Evolutionary conservation across 306 rosid genomes (phyloP).

Genomic region (Inga leiocalycina): DNA sequence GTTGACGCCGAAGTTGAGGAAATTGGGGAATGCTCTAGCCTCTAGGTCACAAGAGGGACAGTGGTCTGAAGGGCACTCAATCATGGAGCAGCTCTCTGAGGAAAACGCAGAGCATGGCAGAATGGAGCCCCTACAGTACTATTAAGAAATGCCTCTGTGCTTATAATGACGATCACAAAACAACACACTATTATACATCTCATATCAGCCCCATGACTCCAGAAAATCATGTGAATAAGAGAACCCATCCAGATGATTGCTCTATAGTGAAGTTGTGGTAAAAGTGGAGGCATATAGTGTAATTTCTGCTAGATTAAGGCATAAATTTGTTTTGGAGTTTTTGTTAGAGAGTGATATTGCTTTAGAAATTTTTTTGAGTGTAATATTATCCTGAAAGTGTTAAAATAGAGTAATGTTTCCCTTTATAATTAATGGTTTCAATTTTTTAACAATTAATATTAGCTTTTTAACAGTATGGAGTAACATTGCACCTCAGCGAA

Average conservation of each 20-base stretch:
- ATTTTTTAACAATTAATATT: no score
- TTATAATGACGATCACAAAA: not conserved
- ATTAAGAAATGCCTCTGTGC: not conserved
- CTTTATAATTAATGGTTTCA: accelerated
- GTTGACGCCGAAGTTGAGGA: not conserved
- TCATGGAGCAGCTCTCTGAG: not conserved
- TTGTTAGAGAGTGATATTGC: no score
- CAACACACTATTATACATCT: not conserved
- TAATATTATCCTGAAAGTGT: no score
- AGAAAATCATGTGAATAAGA: no score
- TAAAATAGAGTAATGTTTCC: no score
- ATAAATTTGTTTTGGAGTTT: no score
- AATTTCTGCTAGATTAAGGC: accelerated
- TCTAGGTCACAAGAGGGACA: not conserved
- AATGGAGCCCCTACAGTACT: not conserved
- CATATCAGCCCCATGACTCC: not conserved
- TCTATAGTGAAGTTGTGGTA: no score
- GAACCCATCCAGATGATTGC: no score
- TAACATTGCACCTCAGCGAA: no score
- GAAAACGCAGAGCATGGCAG: not conserved
- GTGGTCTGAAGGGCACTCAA: not conserved
- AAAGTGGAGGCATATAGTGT: no score
- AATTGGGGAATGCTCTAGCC: not conserved
- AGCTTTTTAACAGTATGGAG: no score
- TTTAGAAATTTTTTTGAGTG: no score